Conservation (phyloP, 2,329 filamentous ascomycete genomes). For the Beauveria sp. region DNA sequence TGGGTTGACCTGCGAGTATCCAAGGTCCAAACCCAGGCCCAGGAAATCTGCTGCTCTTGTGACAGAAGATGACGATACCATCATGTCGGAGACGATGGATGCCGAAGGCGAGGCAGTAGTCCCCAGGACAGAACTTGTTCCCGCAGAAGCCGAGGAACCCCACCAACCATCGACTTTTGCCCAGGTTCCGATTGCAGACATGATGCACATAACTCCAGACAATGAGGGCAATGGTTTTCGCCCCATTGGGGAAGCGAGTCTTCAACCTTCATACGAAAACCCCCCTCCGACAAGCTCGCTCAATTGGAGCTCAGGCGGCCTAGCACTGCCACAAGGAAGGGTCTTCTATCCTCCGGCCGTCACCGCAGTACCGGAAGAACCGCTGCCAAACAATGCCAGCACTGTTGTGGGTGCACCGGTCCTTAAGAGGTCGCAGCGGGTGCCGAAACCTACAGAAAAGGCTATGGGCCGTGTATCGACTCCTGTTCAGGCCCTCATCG, state of each 20-base stretch:
- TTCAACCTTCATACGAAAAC: background rate
- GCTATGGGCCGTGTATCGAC: background rate
- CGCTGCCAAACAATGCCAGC: background rate
- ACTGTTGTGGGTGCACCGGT: background rate
- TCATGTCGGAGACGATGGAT: slow-evolving; percentile 6
- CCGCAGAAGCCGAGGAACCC: background rate
- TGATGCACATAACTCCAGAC: slow-evolving; percentile 7
- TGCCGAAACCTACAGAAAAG: background rate
- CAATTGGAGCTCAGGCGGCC: background rate
- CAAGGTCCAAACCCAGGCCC: slow-evolving; percentile 23
- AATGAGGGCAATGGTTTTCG: background rate
- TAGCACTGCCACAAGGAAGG: slow-evolving; percentile 16
- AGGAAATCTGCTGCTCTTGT: slow-evolving; percentile 17
- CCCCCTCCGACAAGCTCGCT: background rate
- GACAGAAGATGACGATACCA: slow-evolving; percentile 14
- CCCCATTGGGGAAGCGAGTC: slow-evolving; percentile 3
- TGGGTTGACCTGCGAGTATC: slow-evolving; percentile 31
- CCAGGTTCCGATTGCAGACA: background rate
- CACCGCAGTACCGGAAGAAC: background rate
- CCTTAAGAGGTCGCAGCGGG: background rate
- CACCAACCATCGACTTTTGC: background rate
- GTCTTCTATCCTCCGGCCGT: slow-evolving; percentile 14
- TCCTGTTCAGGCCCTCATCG: background rate
- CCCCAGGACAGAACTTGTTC: background rate
- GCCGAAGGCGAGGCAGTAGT: slow-evolving; percentile 11